Evolutionary conservation across 352 stramenopile genomes (phyloP).

Genomic region (Globisporangium barbulae): DNA sequence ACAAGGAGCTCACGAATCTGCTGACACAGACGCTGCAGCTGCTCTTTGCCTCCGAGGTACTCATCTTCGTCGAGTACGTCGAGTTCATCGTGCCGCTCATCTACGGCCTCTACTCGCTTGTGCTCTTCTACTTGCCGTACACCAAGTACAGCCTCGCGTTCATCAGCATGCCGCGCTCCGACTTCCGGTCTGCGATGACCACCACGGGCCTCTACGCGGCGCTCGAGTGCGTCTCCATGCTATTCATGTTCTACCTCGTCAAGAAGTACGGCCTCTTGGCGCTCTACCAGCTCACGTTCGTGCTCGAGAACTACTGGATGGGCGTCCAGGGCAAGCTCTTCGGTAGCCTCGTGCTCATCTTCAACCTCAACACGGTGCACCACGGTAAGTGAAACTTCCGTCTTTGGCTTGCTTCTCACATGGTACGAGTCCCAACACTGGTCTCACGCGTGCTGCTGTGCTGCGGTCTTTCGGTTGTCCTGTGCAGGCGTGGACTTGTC

Average conservation of each 20-base stretch:
- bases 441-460: too few species aligned
- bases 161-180: not conserved
- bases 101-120: constrained; percentile 11
- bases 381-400: not conserved
- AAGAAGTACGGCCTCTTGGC: constrained; percentile 29
- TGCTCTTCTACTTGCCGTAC: constrained; percentile 27
- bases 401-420: too few species aligned
- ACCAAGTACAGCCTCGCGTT: constrained; percentile 25
- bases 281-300: constrained; percentile 27
- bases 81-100: constrained; percentile 17
- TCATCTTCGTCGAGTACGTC: constrained; percentile 28
- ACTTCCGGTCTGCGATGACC: not conserved
- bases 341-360: constrained; percentile 28
- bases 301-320: constrained; percentile 34
- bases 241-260: constrained; percentile 20
- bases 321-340: constrained; percentile 28
- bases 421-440: too few species aligned
- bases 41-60: constrained; percentile 22
- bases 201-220: constrained; percentile 11
- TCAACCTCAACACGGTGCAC: constrained; percentile 23
- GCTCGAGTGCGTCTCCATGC: constrained; percentile 18
- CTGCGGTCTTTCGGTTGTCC: too few species aligned
- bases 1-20: not conserved
- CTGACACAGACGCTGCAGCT: constrained; percentile 26
- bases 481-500: constrained; percentile 18